Evolutionary conservation across 2,329 filamentous ascomycete genomes (phyloP).

Genomic region (Beauveria rudraprayagi): DNA sequence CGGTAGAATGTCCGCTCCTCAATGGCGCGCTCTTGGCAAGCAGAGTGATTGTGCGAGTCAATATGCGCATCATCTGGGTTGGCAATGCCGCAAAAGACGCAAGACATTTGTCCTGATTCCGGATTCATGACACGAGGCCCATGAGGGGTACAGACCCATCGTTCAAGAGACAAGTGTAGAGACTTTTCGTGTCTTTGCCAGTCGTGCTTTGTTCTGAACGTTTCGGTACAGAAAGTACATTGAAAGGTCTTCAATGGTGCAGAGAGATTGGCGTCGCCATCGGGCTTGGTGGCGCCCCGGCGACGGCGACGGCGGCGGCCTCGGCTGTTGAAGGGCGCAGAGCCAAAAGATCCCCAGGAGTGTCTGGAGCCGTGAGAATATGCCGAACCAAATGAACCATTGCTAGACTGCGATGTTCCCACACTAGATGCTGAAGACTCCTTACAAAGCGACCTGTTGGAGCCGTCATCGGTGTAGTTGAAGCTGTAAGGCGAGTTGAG

Average conservation of each 20-base stretch:
- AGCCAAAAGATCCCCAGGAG: conserved; percentile 45
- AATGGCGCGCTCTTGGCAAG: conserved; percentile 57
- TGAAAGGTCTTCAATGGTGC: conserved; percentile 50
- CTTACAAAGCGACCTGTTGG: conserved; percentile 48
- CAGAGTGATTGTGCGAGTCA: conserved; percentile 51
- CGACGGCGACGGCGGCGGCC: conserved; percentile 43
- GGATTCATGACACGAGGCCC: conserved; percentile 49
- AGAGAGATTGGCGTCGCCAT: conserved; percentile 26
- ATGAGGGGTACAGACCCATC: conserved; percentile 56
- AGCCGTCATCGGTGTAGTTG: conserved; percentile 54
- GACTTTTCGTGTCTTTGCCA: conserved; percentile 66
- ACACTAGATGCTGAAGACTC: conserved; percentile 53
- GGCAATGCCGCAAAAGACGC: conserved; percentile 51
- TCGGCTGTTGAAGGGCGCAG: conserved; percentile 34
- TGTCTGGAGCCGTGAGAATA: conserved; percentile 51
- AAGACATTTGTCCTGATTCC: conserved; percentile 48
- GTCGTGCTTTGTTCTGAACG: conserved; percentile 60
- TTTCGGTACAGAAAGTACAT: conserved; percentile 62
- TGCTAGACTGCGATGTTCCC: conserved; percentile 53
- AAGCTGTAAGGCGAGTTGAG: conserved; percentile 50
- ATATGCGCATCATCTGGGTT: conserved; percentile 49
- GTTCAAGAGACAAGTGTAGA: conserved; percentile 54
- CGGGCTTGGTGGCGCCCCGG: conserved; percentile 29
- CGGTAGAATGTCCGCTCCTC: conserved; percentile 58
- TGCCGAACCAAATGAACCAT: conserved; percentile 49